Conservation (phyloP, 805 yeast genomes). For the Myxozyma neotropica region DNA sequence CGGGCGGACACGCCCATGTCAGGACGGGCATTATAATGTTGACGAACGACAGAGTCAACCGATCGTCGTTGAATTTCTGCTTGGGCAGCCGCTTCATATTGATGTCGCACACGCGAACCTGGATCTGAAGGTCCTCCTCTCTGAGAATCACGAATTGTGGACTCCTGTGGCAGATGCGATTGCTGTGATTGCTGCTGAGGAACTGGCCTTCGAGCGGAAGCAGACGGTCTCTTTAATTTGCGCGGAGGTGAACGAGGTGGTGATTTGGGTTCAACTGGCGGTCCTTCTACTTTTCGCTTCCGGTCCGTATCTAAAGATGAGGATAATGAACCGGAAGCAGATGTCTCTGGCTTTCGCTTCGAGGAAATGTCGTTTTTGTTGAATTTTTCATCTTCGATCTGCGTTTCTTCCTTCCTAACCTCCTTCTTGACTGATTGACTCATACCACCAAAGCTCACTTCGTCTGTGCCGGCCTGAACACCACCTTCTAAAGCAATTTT, state of each 20-base stretch:
- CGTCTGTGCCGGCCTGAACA: background rate
- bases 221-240: conserved; percentile 33
- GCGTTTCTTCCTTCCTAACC: background rate
- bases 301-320: background rate
- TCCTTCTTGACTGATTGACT: too few species aligned
- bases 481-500: background rate
- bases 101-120: background rate
- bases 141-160: background rate
- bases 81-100: background rate
- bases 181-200: background rate
- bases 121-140: background rate
- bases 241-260: conserved; percentile 34
- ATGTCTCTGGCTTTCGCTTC: too few species aligned
- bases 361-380: background rate
- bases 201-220: conserved; percentile 5
- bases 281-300: background rate
- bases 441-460: background rate
- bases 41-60: conserved; percentile 68
- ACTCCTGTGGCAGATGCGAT: background rate
- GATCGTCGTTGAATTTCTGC: conserved; percentile 18
- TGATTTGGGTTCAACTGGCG: conserved; percentile 26
- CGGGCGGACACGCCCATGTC: conserved; percentile 63
- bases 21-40: conserved; percentile 85
- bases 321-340: too few species aligned
- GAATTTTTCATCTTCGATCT: background rate